Evolutionary conservation across 2,329 filamentous ascomycete genomes (phyloP), one percentile per base, ranked within the genome.

Genomic region (Tolypocladium paradoxum): DNA sequence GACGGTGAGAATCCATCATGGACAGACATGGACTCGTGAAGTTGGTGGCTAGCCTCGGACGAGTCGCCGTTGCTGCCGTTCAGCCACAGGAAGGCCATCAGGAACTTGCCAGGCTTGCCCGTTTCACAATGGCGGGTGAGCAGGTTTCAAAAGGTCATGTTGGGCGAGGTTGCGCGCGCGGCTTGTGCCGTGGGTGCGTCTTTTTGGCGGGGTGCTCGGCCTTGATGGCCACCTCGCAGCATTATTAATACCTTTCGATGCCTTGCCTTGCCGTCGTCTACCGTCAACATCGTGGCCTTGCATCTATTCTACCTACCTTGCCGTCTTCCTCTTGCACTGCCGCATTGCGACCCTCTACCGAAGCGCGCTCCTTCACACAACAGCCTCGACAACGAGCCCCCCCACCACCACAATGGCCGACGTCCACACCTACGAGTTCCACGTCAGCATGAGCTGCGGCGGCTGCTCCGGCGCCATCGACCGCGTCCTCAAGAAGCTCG

Each of bases 401-500:
- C 16, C 27, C 43, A 33, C 46, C 35, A 53, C 24, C 52, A 59
- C 51, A 52, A 90, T 91, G 87, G 75, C 84, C 55, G 83, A 86
- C 61, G 88, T 62, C 45, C 90, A 96, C 77, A 88, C 83, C 62
- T 97, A 97, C 86, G 89, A 93, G 72, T 97, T 97, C 79, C 85
- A 91, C 73, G 83, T 97, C 70, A 79, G 76, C 72, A 99, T 99
- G 93, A 87, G 78, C 78, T 99, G 93, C 76, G 83, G 88, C 68
- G 93, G 93, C 70, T 99, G 93, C 84, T 96, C 91, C 47, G 90
- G 91, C 65, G 93, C 93, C 61, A 80, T 99, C 46, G 88, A 95
- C 73, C 82, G 90, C 51, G 90, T 96, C 47, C 83, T 99, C 59
- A 92, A 88, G 76, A 96, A 90, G 76, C 83, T 95, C 2, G 87